Percentiles rank a stretch among this genome's conserved stretches.
Conservation (phyloP, 2,329 filamentous ascomycete species). For the Xylariales sp. region DNA sequence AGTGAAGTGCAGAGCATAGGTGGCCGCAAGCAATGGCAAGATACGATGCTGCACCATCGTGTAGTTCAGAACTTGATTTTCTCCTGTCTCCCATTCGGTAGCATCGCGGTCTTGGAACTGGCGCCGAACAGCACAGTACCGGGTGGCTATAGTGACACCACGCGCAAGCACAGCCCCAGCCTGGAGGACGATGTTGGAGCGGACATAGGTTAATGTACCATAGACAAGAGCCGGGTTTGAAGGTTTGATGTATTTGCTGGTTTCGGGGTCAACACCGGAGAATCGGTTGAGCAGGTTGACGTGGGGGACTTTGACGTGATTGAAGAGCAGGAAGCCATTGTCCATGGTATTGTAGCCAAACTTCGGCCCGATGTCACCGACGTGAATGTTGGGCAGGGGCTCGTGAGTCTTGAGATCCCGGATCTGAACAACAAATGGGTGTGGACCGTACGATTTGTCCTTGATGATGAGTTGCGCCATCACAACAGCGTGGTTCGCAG, state of each 20-base stretch:
- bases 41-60: constrained; percentile 75
- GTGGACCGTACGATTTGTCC: constrained; percentile 66
- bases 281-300: constrained; percentile 69
- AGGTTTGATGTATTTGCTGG: constrained; percentile 63
- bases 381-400: constrained; percentile 63
- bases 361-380: constrained; percentile 78
- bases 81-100: constrained; percentile 48
- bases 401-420: constrained; percentile 65
- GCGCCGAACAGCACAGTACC: constrained; percentile 69
- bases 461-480: constrained; percentile 71
- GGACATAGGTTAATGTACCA: constrained; percentile 72
- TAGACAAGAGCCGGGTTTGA: constrained; percentile 65
- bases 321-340: constrained; percentile 75
- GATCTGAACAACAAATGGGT: constrained; percentile 75
- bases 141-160: constrained; percentile 72
- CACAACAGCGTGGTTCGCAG: constrained; percentile 72
- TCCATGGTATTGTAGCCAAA: constrained; percentile 80
- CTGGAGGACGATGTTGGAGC: constrained; percentile 68
- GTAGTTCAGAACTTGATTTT: constrained; percentile 75
- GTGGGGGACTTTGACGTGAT: constrained; percentile 71
- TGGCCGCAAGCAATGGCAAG: constrained; percentile 66
- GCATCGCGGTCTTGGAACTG: constrained; percentile 75
- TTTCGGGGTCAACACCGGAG: constrained; percentile 63
- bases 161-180: constrained; percentile 67
- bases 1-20: constrained; percentile 76